Evolutionary conservation across 1,284 basidiomycete species (phyloP).

Genomic region (Pseudozyma flocculosa): DNA sequence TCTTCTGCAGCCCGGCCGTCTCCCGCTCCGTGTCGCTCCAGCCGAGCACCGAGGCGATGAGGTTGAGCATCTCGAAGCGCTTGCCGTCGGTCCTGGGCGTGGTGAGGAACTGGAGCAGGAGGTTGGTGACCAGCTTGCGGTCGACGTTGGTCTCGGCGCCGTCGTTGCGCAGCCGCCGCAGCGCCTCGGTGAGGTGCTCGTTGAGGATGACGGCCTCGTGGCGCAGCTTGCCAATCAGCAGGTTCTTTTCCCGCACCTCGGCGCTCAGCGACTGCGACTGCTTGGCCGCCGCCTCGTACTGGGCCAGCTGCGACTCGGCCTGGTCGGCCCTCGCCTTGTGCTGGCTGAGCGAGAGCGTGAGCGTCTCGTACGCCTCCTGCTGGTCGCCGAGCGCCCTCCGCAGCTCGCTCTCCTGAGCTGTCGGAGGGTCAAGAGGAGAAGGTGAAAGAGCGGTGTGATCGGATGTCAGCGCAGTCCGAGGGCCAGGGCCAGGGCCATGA

Average conservation of each 20-base stretch:
- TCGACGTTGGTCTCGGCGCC: conserved; percentile 88
- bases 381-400: conserved; percentile 77
- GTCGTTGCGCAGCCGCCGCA: conserved; percentile 83
- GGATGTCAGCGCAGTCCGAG: too few species aligned
- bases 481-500: too few species aligned
- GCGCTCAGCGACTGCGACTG: conserved; percentile 72
- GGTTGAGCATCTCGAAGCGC: conserved; percentile 90
- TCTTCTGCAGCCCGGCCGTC: not conserved
- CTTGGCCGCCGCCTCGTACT: conserved; percentile 3
- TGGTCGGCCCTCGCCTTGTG: conserved; percentile 80
- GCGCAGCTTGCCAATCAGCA: conserved; percentile 84
- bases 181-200: conserved; percentile 93
- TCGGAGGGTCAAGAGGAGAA: too few species aligned
- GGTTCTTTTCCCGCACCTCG: conserved; percentile 90
- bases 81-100: conserved; percentile 89
- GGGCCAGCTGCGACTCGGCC: conserved; percentile 66
- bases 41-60: conserved; percentile 81
- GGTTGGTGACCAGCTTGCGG: conserved; percentile 85
- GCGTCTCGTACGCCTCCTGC: conserved; percentile 70
- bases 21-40: conserved; percentile 78
- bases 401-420: conserved; percentile 64
- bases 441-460: too few species aligned
- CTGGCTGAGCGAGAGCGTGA: conserved; percentile 75
- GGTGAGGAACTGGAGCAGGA: conserved; percentile 85
- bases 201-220: conserved; percentile 84